Evolutionary conservation across 2,329 filamentous ascomycete species (phyloP).

Genomic region (Aureobasidium sp.): DNA sequence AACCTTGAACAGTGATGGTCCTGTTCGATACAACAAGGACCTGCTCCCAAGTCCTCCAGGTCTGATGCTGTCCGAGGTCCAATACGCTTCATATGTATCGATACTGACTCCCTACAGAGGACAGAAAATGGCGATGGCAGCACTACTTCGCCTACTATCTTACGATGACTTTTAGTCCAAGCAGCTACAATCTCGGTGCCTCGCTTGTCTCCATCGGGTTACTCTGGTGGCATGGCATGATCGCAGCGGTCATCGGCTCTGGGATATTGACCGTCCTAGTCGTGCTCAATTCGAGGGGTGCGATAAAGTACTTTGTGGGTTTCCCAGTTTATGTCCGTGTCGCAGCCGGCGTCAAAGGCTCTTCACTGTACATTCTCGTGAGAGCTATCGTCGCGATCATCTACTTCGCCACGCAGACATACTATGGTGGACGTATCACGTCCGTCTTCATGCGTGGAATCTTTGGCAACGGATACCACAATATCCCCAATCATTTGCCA

Average conservation of each 20-base stretch:
- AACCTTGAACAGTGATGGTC: neutral
- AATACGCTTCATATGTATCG: no score
- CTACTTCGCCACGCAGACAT: conserved; percentile 4
- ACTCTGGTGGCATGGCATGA: conserved; percentile 1
- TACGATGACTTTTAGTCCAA: conserved; percentile 4
- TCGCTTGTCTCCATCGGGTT: neutral
- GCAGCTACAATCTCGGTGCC: conserved; percentile 5
- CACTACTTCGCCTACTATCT: conserved; percentile 6
- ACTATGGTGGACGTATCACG: conserved; percentile 4
- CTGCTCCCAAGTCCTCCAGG: conserved; percentile 1
- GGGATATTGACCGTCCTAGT: neutral
- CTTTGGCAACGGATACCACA: neutral
- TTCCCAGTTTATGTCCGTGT: conserved; percentile 4
- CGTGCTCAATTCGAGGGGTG: neutral
- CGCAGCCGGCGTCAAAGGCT: conserved; percentile 3
- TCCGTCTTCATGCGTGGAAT: conserved; percentile 4
- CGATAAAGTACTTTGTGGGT: neutral
- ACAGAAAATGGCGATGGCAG: neutral
- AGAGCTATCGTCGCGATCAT: conserved; percentile 3
- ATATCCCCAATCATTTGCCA: conserved; percentile 5
- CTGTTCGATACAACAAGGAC: neutral
- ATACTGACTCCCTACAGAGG: neutral
- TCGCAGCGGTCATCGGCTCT: neutral
- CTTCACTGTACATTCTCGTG: neutral
- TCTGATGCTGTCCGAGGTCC: neutral